These are phyloP conservation scores for Tuber borchii DNA, from an alignment of 495 filamentous ascomycete species.

Conservation along the genomic window DNA sequence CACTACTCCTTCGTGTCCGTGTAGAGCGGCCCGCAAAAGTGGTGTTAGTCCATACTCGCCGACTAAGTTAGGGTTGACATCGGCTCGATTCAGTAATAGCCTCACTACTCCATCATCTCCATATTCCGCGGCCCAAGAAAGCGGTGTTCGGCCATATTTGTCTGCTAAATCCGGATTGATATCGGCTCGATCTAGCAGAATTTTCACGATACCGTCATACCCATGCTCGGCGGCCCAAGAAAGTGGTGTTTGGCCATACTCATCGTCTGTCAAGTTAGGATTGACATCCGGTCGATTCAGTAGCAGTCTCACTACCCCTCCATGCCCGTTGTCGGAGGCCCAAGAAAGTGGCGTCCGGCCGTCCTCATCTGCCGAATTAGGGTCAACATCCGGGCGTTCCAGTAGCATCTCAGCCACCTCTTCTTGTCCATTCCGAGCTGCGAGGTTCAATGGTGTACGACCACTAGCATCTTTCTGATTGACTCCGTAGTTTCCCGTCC, in stretches of 20 bases:
- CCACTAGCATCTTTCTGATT: constrained; percentile 21
- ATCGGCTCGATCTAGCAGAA: constrained; percentile 23
- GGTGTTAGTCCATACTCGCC: no score
- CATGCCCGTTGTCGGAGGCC: constrained; percentile 44
- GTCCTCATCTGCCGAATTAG: constrained; percentile 6
- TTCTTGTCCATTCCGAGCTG: constrained; percentile 23
- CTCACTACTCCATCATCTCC: no score
- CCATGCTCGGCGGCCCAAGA: constrained; percentile 24
- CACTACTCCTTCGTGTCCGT: no score
- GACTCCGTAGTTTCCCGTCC: constrained; percentile 4
- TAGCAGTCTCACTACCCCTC: constrained; percentile 34
- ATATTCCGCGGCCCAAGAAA: constrained; percentile 16
- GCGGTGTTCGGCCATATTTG: constrained; percentile 5
- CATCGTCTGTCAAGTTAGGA: constrained; percentile 17
- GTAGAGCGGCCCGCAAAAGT: no score
- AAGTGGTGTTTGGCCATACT: constrained; percentile 38
- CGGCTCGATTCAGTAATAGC: no score
- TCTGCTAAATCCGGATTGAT: constrained; percentile 16
- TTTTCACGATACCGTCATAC: constrained; percentile 25
- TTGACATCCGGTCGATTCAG: constrained; percentile 18
- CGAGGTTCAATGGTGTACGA: constrained; percentile 22
- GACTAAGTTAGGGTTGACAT: no score
- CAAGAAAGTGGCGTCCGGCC: constrained; percentile 43
- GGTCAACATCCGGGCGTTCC: constrained; percentile 8
- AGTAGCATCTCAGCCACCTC: constrained; percentile 31